These are phyloP conservation scores for Auricularia sp. DNA, from an alignment of 768 basidiomycete genomes.

Conservation along the genomic window DNA sequence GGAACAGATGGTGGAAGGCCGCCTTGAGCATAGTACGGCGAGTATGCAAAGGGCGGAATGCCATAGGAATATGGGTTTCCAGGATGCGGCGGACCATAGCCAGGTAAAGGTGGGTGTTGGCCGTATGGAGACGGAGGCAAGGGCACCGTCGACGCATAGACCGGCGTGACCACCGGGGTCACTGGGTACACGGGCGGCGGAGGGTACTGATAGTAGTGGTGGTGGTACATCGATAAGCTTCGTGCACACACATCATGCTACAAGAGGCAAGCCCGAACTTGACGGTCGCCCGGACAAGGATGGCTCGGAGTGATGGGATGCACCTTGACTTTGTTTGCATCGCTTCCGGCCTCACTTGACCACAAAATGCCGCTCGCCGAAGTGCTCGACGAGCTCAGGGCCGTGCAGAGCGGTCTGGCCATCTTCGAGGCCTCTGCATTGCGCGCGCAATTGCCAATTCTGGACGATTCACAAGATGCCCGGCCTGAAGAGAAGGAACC, in stretches of 20 bases:
- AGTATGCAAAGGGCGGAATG: neutral
- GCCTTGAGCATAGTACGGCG: neutral
- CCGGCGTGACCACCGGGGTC: neutral
- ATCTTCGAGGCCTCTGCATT: neutral
- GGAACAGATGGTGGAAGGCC: neutral
- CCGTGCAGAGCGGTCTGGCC: neutral
- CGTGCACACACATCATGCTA: neutral
- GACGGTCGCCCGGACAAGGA: neutral
- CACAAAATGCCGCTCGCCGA: neutral
- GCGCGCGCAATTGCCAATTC: neutral
- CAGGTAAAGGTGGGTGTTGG: neutral
- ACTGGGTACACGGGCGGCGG: neutral
- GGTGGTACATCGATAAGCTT: neutral
- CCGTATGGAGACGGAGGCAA: neutral
- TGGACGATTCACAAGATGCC: conserved; percentile 5
- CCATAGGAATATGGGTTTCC: neutral
- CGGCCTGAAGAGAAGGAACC: neutral
- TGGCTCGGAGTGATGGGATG: too few species aligned
- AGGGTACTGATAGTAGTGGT: neutral
- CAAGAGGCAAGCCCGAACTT: neutral
- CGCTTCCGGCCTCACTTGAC: neutral
- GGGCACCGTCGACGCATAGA: neutral
- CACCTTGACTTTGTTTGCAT: neutral
- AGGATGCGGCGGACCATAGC: neutral
- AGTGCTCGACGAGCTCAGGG: neutral